Evolutionary conservation across 305 asterid species (phyloP).

Genomic region (Solanum hybrid): DNA sequence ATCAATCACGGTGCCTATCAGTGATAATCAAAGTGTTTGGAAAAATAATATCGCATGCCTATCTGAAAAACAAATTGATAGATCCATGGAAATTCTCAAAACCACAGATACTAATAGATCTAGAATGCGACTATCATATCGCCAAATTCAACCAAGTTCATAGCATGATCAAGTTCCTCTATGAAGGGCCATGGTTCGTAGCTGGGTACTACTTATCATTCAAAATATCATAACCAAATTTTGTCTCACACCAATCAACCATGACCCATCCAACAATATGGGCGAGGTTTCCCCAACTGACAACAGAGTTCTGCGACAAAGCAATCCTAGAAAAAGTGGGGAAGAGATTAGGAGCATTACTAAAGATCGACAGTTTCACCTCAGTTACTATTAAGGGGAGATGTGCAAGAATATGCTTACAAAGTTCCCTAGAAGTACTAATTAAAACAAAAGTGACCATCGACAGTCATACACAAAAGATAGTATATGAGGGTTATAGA

Average conservation of each 20-base stretch:
- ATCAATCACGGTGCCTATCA: not conserved
- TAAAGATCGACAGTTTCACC: not conserved
- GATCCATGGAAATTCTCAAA: not conserved
- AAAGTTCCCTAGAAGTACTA: not conserved
- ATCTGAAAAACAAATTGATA: no score
- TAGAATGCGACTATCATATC: not conserved
- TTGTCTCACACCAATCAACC: not conserved
- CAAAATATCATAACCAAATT: no score
- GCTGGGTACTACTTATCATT: not conserved
- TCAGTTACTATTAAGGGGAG: not conserved
- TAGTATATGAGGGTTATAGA: not conserved
- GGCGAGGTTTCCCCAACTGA: not conserved
- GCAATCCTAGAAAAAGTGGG: not conserved
- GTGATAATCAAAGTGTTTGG: not conserved
- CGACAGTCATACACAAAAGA: not conserved
- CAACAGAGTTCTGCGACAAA: not conserved
- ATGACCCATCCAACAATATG: not conserved
- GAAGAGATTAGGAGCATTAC: not conserved
- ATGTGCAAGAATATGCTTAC: not conserved
- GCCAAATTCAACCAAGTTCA: not conserved
- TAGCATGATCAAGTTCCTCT: not conserved
- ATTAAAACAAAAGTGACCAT: not conserved
- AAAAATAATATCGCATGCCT: not conserved
- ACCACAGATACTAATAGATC: not conserved
- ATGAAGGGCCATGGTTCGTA: not conserved